phyloP scores from a whole-genome alignment of 2,329 filamentous ascomycete genomes.

The Volutella citrinella region DNA sequence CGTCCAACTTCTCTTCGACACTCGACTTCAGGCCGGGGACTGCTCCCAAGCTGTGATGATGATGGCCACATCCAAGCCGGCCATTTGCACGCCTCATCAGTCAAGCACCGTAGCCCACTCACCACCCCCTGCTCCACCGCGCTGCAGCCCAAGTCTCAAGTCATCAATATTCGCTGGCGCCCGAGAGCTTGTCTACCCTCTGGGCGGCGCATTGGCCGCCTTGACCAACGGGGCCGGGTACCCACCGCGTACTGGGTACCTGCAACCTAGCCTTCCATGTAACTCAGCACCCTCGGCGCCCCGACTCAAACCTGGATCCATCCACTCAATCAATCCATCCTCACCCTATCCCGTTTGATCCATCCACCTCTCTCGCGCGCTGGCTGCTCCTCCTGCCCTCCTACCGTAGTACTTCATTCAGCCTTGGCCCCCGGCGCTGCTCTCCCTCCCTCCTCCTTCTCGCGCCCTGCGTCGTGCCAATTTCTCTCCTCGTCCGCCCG shows the following conservation, averaged over 20 bases:
- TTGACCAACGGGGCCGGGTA: too few relatives aligned
- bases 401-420: background rate
- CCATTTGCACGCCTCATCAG: background rate
- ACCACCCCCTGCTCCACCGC: constrained; percentile 19
- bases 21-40: too few relatives aligned
- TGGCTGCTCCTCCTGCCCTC: background rate
- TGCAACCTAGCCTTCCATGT: too few relatives aligned
- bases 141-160: constrained; percentile 28
- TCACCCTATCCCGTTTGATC: background rate
- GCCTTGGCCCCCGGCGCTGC: background rate
- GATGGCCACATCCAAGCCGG: constrained; percentile 1
- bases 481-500: too few relatives aligned
- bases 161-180: constrained; percentile 29
- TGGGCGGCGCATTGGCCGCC: too few relatives aligned
- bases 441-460: constrained; percentile 7
- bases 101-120: background rate
- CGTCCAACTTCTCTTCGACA: too few relatives aligned
- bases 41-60: too few relatives aligned
- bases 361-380: background rate
- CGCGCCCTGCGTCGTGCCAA: constrained; percentile 10
- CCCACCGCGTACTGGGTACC: too few relatives aligned
- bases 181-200: constrained; percentile 23
- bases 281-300: too few relatives aligned
- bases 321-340: background rate
- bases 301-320: too few relatives aligned